These are phyloP conservation scores for Thuja plicata DNA, from an alignment of 83 land plant species.

Conservation along the genomic window DNA sequence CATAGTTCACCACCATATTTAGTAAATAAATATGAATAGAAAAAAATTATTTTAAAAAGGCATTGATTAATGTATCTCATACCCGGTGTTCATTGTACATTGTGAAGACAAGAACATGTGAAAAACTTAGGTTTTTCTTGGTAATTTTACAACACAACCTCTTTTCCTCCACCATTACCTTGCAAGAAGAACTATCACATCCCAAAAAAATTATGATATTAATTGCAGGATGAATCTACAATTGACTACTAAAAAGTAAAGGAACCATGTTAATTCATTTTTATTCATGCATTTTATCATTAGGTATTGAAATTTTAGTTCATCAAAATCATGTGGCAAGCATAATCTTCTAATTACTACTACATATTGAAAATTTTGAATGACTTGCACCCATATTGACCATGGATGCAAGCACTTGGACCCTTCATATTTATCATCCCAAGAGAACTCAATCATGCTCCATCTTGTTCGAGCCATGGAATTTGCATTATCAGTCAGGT, in stretches of 20 bases:
- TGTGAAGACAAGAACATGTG: conserved; percentile 38
- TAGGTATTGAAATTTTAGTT: conserved; percentile 18
- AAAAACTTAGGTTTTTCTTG: conserved; percentile 40
- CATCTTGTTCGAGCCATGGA: too few relatives aligned
- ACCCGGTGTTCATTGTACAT: conserved; percentile 42
- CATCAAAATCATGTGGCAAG: neutral
- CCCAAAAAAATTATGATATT: neutral
- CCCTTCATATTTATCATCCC: too few relatives aligned
- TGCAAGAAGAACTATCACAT: conserved; percentile 28
- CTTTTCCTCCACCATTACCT: conserved; percentile 25
- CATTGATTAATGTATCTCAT: neutral
- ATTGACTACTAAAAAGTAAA: neutral
- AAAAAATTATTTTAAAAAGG: neutral
- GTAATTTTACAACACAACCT: conserved; percentile 21
- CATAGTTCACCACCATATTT: neutral
- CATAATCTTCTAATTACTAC: neutral
- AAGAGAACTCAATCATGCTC: too few relatives aligned
- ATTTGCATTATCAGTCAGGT: conserved; percentile 32
- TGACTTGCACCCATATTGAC: conserved; percentile 12
- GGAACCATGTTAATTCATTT: conserved; percentile 15
- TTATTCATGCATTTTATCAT: conserved; percentile 7
- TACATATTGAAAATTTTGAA: neutral
- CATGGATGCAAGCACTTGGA: conserved; percentile 61
- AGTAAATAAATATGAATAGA: neutral
- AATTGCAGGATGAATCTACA: neutral